Evolutionary conservation across 257 asterid genomes (phyloP).

Genomic region (Solanum ahanhuiri): DNA sequence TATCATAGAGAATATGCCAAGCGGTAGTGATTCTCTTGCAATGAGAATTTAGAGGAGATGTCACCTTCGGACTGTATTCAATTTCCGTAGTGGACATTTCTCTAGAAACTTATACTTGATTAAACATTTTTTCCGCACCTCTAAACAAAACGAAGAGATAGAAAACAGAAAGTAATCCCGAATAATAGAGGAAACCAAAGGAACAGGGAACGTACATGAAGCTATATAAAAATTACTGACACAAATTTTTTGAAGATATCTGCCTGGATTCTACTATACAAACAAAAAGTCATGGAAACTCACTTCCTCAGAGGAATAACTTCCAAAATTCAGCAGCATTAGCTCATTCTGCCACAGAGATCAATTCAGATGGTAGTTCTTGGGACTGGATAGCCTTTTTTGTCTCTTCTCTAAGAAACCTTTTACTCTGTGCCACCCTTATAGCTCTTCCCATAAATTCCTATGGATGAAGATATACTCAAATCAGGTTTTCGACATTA

Average conservation of each 20-base stretch:
- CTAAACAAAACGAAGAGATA: background rate
- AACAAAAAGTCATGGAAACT: conserved; percentile 4
- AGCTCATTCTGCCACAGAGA: conserved; percentile 1
- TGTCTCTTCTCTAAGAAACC: conserved; percentile 52
- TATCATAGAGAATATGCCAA: background rate
- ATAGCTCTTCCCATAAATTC: conserved; percentile 81
- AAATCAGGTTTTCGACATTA: background rate
- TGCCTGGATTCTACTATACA: background rate
- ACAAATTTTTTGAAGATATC: background rate
- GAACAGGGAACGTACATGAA: background rate
- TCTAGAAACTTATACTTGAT: background rate
- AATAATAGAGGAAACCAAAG: background rate
- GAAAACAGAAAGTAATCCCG: background rate
- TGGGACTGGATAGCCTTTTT: conserved; percentile 38
- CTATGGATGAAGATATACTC: conserved; percentile 25
- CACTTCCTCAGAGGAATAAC: conserved; percentile 13
- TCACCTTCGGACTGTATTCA: background rate
- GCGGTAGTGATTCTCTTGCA: background rate
- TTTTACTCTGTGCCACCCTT: conserved; percentile 59
- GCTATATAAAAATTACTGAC: background rate
- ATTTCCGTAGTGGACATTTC: background rate
- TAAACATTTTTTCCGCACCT: background rate
- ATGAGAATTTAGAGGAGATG: background rate
- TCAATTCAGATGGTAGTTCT: conserved; percentile 15
- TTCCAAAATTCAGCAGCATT: conserved; percentile 10